Base-by-base conservation (phyloP, 108 stramenopile species). In the Cyclotella cryptica region DNA sequence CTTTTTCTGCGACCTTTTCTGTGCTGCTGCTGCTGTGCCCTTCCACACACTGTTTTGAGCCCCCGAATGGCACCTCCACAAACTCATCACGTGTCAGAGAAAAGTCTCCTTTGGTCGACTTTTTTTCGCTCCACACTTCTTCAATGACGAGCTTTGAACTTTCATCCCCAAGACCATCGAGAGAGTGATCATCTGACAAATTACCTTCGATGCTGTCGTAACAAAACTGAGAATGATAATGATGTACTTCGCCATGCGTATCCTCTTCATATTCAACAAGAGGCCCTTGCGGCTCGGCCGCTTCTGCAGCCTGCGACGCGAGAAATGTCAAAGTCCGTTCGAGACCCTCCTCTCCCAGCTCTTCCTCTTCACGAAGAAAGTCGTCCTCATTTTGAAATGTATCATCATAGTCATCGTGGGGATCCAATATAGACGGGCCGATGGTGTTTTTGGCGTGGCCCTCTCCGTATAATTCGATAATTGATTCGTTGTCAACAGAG, bases 401-500 rank as follows among this genome's bases (percentile, higher is more conserved):
- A 29, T 66, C 55, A 28, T 43, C 62, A 40, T 26, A 11, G 15
- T 89, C 82, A 39, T 88, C 84, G 43, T 84, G 82, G 8, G 85
- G 87, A 49, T 66, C 67, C 14, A 91, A 71, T 12, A 89, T 86
- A 22, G 84, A 79, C 42, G 90, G 86, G 63, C 91, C 85, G 58
- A 90, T 88, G 19, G 86, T 87, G 19, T 87, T 82, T 14, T 76
- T 69, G 14, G 74, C 60, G 26, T 75, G 57, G 15, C 54, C 62
- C 53, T 69, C 74, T 26, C 62, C 74, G 21, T 75, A 21, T 7
- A 78, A 28, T 67, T 65, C 55, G n/a, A 91, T 59, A 0, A 76
- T 62, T 27, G 88, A 86, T 21, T 89, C 88, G 10, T 77, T 81
- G 10, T 93, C 92, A 17, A 93, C 79, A n/a, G 79, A 55, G 27